Percentiles rank a stretch among this genome's conserved stretches.
These are phyloP conservation scores for Paraphoma sp. DNA, from an alignment of 2,329 filamentous ascomycete species.

Conservation along the genomic window DNA sequence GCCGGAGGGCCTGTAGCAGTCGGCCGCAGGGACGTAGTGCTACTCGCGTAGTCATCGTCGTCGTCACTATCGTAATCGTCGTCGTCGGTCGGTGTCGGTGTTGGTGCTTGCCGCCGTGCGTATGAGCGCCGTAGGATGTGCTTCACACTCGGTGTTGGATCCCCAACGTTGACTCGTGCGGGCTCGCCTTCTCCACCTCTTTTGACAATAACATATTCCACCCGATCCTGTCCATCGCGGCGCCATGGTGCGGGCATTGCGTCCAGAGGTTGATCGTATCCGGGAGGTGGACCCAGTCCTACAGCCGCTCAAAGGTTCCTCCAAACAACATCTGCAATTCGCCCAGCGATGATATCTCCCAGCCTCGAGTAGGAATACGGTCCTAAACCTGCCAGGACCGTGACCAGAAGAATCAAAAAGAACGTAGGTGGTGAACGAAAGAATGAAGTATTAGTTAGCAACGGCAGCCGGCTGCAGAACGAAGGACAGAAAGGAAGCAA, in stretches of 20 bases:
- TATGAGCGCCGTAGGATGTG: constrained; percentile 19
- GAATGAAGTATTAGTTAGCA: constrained; percentile 46
- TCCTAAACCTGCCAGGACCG: constrained; percentile 46
- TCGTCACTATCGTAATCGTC: background rate
- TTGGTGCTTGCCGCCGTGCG: constrained; percentile 15
- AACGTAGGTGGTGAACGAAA: constrained; percentile 35
- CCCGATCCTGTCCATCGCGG: constrained; percentile 24
- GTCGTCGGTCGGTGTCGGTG: constrained; percentile 18
- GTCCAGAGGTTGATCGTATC: constrained; percentile 23
- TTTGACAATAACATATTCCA: constrained; percentile 40
- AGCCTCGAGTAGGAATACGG: constrained; percentile 24
- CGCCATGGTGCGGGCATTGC: constrained; percentile 40
- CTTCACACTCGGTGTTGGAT: constrained; percentile 27
- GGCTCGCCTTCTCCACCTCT: constrained; percentile 23
- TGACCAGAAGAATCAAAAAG: constrained; percentile 31
- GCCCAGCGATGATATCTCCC: constrained; percentile 25
- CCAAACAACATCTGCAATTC: constrained; percentile 45
- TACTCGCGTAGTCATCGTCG: constrained; percentile 15
- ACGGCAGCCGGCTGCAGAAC: constrained; percentile 47
- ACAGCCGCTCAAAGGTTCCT: constrained; percentile 36
- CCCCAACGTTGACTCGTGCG: constrained; percentile 8
- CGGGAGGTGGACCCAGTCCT: constrained; percentile 39
- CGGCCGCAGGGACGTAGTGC: constrained; percentile 7
- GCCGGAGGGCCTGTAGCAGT: constrained; percentile 16
- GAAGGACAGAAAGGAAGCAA: constrained; percentile 41